These are phyloP conservation scores for Colletotrichum australisinense DNA, from an alignment of 2,329 filamentous ascomycete genomes.

Conservation along the genomic window DNA sequence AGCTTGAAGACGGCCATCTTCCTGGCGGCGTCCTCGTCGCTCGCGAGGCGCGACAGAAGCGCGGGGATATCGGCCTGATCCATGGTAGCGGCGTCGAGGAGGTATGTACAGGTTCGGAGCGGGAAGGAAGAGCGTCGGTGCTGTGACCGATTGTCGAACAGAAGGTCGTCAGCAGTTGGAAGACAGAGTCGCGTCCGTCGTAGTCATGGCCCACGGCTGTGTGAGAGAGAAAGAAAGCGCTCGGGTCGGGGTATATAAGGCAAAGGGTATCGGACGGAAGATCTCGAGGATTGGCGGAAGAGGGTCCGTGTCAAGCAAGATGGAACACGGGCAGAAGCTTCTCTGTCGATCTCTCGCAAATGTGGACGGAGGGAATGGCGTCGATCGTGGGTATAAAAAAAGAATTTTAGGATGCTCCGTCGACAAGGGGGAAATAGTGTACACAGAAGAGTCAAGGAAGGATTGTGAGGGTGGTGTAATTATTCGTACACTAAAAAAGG, in stretches of 20 bases:
- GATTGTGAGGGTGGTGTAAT: neutral
- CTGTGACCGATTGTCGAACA: conserved; percentile 20
- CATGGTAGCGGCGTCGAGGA: conserved; percentile 53
- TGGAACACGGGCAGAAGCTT: conserved; percentile 24
- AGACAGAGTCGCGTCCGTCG: conserved; percentile 2
- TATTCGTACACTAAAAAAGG: conserved; percentile 21
- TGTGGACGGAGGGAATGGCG: conserved; percentile 5
- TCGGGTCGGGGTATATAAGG: conserved; percentile 15
- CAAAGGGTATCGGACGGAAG: conserved; percentile 19
- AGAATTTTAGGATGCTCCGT: conserved; percentile 3
- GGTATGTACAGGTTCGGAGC: conserved; percentile 11
- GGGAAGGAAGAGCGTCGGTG: conserved; percentile 8
- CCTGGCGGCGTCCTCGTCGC: conserved; percentile 87
- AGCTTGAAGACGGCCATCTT: conserved; percentile 99
- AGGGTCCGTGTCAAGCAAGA: conserved; percentile 24
- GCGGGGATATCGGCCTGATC: conserved; percentile 76
- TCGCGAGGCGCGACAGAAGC: conserved; percentile 72
- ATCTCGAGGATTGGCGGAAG: conserved; percentile 8
- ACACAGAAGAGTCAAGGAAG: conserved; percentile 4
- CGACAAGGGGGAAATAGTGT: neutral
- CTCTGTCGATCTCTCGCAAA: conserved; percentile 15
- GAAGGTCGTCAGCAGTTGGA: conserved; percentile 30
- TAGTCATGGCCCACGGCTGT: conserved; percentile 28
- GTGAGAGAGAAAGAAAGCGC: neutral
- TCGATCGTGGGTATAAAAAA: conserved; percentile 24